Evolutionary conservation across 169 alveolate genomes (phyloP).

Genomic region (Neospora caninum): DNA sequence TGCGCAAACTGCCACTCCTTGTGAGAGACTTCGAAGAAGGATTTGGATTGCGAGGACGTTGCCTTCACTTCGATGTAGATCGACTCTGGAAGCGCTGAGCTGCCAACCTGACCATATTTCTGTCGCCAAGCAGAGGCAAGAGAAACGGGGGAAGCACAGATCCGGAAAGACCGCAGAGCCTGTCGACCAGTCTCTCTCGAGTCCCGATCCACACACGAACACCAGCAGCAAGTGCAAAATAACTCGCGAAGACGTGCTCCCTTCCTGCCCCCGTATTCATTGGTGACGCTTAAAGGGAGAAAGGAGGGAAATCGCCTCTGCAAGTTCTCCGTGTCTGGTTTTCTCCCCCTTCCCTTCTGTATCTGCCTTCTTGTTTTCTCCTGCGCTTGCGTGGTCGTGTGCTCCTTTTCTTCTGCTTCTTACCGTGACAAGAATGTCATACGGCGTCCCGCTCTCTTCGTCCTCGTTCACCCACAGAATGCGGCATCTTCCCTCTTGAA

Average conservation of each 20-base stretch:
- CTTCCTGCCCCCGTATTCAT: too few relatives aligned
- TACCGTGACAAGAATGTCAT: conserved; percentile 57
- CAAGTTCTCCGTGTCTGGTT: not conserved
- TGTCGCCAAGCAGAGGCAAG: not conserved
- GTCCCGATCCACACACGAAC: too few relatives aligned
- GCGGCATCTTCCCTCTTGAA: not conserved
- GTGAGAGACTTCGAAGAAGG: conserved; percentile 64
- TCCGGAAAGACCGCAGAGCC: too few relatives aligned
- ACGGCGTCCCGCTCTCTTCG: conserved; percentile 57
- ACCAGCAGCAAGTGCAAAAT: too few relatives aligned
- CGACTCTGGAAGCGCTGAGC: conserved; percentile 35
- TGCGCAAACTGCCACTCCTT: conserved; percentile 69
- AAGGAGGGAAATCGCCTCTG: too few relatives aligned
- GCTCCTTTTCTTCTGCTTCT: not conserved
- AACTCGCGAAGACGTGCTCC: too few relatives aligned
- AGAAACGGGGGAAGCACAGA: not conserved
- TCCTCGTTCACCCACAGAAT: conserved; percentile 58
- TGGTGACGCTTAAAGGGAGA: too few relatives aligned
- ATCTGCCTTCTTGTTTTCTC: not conserved
- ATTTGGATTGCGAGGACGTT: conserved; percentile 32
- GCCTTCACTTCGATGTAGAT: conserved; percentile 65
- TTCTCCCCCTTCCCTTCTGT: not conserved
- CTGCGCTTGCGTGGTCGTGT: not conserved
- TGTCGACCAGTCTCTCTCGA: too few relatives aligned
- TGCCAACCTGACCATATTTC: conserved; percentile 48